Evolutionary conservation across 768 basidiomycete species (phyloP).

Genomic region (Boletus reticuloceps): DNA sequence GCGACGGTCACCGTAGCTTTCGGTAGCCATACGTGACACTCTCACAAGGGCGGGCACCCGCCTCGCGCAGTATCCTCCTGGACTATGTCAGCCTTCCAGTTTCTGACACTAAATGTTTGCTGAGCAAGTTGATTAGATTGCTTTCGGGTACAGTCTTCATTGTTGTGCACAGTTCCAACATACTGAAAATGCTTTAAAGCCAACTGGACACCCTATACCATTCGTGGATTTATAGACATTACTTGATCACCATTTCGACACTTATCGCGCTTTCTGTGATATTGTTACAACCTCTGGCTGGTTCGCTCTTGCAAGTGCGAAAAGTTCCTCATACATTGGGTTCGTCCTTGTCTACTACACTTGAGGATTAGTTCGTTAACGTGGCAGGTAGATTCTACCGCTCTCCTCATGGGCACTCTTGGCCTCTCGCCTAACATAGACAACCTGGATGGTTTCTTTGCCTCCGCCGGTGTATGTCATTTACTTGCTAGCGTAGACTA

Average conservation of each 20-base stretch:
- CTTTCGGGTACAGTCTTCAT: slow-evolving; percentile 36
- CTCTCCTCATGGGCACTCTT: slow-evolving; percentile 42
- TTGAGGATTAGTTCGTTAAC: neutral
- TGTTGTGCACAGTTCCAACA: neutral
- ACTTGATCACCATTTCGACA: slow-evolving; percentile 51
- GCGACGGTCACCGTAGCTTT: slow-evolving; percentile 3
- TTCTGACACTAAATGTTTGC: neutral
- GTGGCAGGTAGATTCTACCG: slow-evolving; percentile 30
- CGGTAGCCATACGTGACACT: slow-evolving; percentile 61
- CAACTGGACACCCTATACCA: slow-evolving; percentile 40
- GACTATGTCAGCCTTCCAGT: slow-evolving; percentile 51
- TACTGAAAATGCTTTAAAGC: slow-evolving; percentile 31
- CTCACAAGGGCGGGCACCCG: slow-evolving; percentile 48
- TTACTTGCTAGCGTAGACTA: neutral
- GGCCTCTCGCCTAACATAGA: slow-evolving; percentile 45
- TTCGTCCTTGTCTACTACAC: slow-evolving; percentile 8
- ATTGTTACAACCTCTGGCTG: slow-evolving; percentile 58
- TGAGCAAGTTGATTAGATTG: slow-evolving; percentile 34
- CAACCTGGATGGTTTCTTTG: slow-evolving; percentile 51
- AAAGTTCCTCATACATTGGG: slow-evolving; percentile 18
- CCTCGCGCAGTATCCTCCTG: slow-evolving; percentile 59
- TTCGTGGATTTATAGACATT: slow-evolving; percentile 51
- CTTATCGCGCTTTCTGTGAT: slow-evolving; percentile 44
- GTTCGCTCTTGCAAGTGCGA: slow-evolving; percentile 29
- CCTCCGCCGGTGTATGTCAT: slow-evolving; percentile 53